These are phyloP conservation scores for Rosa rugosa DNA, from an alignment of 306 rosid genomes.

Conservation along the genomic window DNA sequence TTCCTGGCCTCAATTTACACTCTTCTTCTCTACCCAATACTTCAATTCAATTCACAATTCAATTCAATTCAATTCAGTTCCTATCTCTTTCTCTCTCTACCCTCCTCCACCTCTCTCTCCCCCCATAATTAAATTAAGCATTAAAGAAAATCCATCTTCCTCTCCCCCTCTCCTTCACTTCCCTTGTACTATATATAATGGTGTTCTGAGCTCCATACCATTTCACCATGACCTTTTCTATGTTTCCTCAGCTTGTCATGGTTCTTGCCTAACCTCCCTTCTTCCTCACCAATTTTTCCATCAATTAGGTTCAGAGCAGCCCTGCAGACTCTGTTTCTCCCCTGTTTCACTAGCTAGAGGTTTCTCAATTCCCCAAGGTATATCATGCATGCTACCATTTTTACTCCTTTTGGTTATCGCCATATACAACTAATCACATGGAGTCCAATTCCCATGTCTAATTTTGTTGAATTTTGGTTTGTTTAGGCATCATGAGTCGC, in stretches of 20 bases:
- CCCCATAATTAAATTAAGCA: conserved; percentile 62
- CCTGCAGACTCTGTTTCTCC: conserved; percentile 4
- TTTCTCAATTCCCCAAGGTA: background rate
- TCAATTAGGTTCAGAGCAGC: background rate
- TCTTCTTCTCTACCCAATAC: conserved; percentile 77
- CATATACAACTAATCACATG: background rate
- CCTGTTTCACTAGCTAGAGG: background rate
- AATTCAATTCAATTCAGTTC: conserved; percentile 26
- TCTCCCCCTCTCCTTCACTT: conserved; percentile 35
- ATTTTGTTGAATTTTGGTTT: background rate
- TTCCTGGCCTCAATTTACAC: conserved; percentile 80
- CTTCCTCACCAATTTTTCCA: conserved; percentile 3
- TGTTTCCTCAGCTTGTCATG: conserved; percentile 25
- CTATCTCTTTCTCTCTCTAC: conserved; percentile 31
- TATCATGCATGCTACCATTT: background rate
- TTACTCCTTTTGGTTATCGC: background rate
- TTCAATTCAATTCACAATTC: conserved; percentile 40
- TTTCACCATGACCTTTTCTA: conserved; percentile 32
- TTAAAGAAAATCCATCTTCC: conserved; percentile 51
- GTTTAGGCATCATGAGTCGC: conserved; percentile 54
- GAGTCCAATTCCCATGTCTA: background rate
- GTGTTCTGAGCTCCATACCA: conserved; percentile 37
- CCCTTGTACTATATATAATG: conserved; percentile 49
- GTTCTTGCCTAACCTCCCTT: conserved; percentile 19
- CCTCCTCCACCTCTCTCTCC: conserved; percentile 51